phyloP scores from a whole-genome alignment of 2,329 filamentous ascomycete genomes.

The Fusarium sp. region DNA sequence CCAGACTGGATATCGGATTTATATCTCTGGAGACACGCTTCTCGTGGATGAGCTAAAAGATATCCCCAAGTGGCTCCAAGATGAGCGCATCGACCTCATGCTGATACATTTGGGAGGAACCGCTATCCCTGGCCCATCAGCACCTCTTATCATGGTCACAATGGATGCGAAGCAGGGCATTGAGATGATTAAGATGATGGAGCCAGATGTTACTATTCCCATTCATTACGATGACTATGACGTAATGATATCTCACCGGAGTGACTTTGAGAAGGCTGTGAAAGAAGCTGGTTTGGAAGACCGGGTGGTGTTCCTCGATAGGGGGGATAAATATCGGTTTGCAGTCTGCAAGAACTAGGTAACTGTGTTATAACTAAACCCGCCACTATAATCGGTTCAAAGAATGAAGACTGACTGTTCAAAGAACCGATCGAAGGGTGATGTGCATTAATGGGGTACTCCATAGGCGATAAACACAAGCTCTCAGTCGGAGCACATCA shows the following conservation, averaged over 20 bases:
- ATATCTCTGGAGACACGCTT: conserved; percentile 73
- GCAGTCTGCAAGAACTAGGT: background rate
- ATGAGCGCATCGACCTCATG: conserved; percentile 70
- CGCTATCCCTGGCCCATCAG: conserved; percentile 66
- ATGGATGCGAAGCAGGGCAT: conserved; percentile 73
- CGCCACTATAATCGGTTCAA: no score
- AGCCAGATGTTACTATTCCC: conserved; percentile 69
- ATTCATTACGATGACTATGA: conserved; percentile 73
- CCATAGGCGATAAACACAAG: no score
- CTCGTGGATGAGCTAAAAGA: conserved; percentile 63
- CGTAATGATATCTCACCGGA: conserved; percentile 66
- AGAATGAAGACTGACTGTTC: no score
- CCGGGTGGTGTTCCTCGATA: conserved; percentile 67
- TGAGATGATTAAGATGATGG: conserved; percentile 65
- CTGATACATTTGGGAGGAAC: conserved; percentile 72
- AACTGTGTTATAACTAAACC: no score
- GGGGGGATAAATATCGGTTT: conserved; percentile 30
- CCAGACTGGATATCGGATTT: conserved; percentile 65
- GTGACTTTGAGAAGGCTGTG: conserved; percentile 67
- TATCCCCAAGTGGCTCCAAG: conserved; percentile 64
- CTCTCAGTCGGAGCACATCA: no score
- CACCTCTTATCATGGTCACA: conserved; percentile 72
- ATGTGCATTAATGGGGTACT: no score
- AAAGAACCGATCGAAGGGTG: no score
- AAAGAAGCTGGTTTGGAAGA: conserved; percentile 59